phyloP scores from a whole-genome alignment of 257 asterid genomes.

The Lycium ferocissimum region DNA sequence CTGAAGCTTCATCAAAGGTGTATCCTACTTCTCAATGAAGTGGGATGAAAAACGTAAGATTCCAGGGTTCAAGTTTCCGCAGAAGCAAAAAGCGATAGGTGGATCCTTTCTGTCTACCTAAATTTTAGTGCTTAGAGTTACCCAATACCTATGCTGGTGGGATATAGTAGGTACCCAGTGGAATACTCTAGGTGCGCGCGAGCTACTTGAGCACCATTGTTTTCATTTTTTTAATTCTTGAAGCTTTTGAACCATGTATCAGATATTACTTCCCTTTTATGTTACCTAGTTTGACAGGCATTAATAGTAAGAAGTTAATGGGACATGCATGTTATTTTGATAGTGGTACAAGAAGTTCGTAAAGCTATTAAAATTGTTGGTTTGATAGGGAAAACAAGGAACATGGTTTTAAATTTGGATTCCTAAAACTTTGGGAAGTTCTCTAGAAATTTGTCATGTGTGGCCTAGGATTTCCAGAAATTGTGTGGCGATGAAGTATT shows the following conservation, averaged over 20 bases:
- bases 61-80: not conserved
- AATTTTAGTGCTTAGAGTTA: not conserved
- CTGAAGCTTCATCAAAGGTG: constrained; percentile 14
- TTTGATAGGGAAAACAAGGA: constrained; percentile 4
- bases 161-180: not conserved
- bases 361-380: not conserved
- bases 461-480: not conserved
- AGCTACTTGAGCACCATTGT: not conserved
- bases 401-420: not conserved
- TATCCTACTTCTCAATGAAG: not conserved
- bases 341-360: not conserved
- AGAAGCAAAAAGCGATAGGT: not conserved
- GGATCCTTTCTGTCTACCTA: not conserved
- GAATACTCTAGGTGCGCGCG: not conserved
- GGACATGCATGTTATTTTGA: not conserved
- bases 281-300: not conserved
- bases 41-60: not conserved
- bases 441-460: not conserved
- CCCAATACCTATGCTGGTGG: not conserved
- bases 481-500: not conserved
- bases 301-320: not conserved
- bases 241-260: constrained; percentile 10
- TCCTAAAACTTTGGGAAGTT: not conserved
- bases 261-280: constrained; percentile 1
- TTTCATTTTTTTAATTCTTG: not conserved